These are phyloP conservation scores for Hymenoscyphus fraxineus DNA, from an alignment of 2,329 filamentous ascomycete genomes.

Conservation along the genomic window DNA sequence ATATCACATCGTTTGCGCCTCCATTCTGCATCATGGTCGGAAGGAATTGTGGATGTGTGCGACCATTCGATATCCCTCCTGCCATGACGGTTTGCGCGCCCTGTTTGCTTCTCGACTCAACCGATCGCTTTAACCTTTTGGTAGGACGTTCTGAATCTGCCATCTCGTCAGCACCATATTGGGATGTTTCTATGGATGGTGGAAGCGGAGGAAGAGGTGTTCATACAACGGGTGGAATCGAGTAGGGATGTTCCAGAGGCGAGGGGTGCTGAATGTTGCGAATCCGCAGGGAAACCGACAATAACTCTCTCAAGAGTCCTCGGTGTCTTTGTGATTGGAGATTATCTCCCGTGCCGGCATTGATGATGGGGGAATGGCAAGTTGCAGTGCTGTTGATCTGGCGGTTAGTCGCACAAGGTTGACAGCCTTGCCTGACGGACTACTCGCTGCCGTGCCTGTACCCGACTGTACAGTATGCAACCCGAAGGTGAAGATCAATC, in stretches of 20 bases:
- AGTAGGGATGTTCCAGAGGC: background rate
- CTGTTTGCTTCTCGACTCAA: constrained; percentile 8
- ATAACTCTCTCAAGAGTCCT: background rate
- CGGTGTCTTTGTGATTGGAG: background rate
- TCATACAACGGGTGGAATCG: background rate
- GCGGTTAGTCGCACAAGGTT: background rate
- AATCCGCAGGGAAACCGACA: background rate
- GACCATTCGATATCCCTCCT: constrained; percentile 28
- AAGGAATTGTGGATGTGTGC: constrained; percentile 29
- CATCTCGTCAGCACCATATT: constrained; percentile 18
- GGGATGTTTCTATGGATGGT: background rate
- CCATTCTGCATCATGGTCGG: constrained; percentile 29
- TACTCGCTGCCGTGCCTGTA: too few relatives aligned
- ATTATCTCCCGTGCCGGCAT: background rate
- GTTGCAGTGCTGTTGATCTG: background rate
- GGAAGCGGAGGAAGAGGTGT: background rate
- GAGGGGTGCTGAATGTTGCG: background rate
- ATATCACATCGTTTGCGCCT: constrained; percentile 60
- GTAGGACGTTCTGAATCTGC: constrained; percentile 12
- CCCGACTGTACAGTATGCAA: background rate
- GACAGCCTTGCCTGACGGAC: background rate
- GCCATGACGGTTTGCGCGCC: constrained; percentile 26
- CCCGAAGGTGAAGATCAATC: background rate
- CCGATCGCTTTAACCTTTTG: constrained; percentile 17
- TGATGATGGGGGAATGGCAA: background rate